Evolutionary conservation across 257 asterid genomes (phyloP).

Genomic region (Solanum dulcamara): DNA sequence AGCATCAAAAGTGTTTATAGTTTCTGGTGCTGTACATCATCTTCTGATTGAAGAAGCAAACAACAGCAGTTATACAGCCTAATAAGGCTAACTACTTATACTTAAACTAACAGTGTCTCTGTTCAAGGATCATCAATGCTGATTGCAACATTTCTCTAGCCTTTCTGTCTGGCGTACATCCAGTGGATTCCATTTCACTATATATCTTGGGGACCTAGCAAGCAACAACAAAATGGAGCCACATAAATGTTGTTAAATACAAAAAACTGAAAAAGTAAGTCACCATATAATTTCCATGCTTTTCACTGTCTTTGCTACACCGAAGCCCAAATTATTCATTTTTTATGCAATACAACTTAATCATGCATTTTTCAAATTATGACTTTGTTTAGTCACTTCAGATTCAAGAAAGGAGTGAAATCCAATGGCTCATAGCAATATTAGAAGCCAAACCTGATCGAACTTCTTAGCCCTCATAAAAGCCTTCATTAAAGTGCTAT

Average conservation of each 20-base stretch:
- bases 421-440: not conserved
- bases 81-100: not conserved
- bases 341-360: not conserved
- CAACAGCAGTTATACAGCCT: not conserved
- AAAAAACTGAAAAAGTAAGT: not conserved
- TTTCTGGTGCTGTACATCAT: not conserved
- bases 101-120: constrained; percentile 20
- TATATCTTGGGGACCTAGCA: constrained; percentile 68
- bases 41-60: not conserved
- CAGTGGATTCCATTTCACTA: constrained; percentile 74
- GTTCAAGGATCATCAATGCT: constrained; percentile 45
- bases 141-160: constrained; percentile 74
- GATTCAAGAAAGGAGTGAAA: not conserved
- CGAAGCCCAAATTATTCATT: not conserved
- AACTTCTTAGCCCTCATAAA: constrained; percentile 78
- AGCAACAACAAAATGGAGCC: not conserved
- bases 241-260: not conserved
- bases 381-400: not conserved
- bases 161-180: constrained; percentile 88
- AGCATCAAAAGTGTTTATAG: not conserved
- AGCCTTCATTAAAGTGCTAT: constrained; percentile 88
- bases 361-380: not conserved
- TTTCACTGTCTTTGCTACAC: not conserved
- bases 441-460: constrained; percentile 44
- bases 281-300: not conserved